Conservation (phyloP, 2,329 filamentous ascomycete species). For the Huntiella omanensis region DNA sequence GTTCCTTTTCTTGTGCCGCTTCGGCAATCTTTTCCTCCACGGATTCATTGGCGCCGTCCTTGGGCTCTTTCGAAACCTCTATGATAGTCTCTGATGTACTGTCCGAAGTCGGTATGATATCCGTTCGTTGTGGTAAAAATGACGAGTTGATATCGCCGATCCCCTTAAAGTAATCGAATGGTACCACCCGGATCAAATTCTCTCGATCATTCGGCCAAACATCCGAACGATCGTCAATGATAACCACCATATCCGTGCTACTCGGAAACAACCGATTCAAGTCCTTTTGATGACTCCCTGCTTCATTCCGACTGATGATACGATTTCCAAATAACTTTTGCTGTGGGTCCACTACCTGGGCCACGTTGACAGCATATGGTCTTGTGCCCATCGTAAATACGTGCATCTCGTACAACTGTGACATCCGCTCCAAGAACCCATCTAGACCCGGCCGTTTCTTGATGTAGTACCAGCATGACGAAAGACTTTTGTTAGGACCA, state of each 20-base stretch:
- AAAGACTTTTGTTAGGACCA: constrained; percentile 52
- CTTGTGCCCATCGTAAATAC: constrained; percentile 99
- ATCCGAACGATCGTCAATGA: constrained; percentile 92
- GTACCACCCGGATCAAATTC: constrained; percentile 84
- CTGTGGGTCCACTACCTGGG: constrained; percentile 79
- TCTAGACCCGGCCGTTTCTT: constrained; percentile 80
- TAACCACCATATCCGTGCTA: constrained; percentile 97
- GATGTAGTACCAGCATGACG: constrained; percentile 91
- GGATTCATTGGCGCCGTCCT: constrained; percentile 4
- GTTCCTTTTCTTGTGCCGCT: constrained; percentile 64
- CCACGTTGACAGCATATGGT: constrained; percentile 85
- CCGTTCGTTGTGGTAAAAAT: constrained; percentile 65
- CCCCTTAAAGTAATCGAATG: constrained; percentile 95
- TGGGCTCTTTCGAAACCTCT: neutral
- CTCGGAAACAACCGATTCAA: constrained; percentile 83
- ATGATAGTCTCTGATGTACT: constrained; percentile 9
- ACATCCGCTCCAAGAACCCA: constrained; percentile 60
- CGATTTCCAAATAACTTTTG: constrained; percentile 81
- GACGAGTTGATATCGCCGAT: constrained; percentile 98
- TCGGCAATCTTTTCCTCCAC: constrained; percentile 30
- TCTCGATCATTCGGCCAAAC: constrained; percentile 83
- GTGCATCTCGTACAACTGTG: constrained; percentile 77
- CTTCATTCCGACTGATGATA: constrained; percentile 92
- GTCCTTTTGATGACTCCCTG: constrained; percentile 82
- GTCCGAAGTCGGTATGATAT: constrained; percentile 24